A percentile compares a stretch with the other conserved stretches of the same genome.
These are phyloP conservation scores for Phytophthora brassicae DNA, from an alignment of 352 stramenopile species.

Conservation along the genomic window DNA sequence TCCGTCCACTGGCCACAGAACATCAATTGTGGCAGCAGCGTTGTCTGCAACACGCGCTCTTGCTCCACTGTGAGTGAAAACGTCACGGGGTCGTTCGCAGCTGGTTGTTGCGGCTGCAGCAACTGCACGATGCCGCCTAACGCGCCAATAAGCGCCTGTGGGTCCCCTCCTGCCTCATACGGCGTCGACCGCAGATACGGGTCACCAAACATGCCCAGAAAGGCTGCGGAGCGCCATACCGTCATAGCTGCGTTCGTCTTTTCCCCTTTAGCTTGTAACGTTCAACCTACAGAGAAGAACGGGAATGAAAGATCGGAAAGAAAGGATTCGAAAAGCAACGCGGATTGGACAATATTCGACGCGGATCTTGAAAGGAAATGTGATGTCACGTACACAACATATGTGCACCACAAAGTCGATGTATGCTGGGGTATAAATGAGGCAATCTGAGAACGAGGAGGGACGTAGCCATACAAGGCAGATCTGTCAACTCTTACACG, in stretches of 20 bases:
- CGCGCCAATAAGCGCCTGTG: conserved; percentile 59
- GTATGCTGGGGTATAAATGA: too few relatives aligned
- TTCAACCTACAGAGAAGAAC: conserved; percentile 31
- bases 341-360: conserved; percentile 5
- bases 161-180: conserved; percentile 73
- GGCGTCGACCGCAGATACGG: conserved; percentile 76
- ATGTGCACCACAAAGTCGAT: too few relatives aligned
- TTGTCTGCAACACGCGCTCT: conserved; percentile 48
- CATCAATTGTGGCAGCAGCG: conserved; percentile 54
- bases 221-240: conserved; percentile 67
- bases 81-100: conserved; percentile 32
- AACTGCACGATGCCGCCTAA: conserved; percentile 44
- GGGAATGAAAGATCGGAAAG: conserved; percentile 21
- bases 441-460: conserved; percentile 13
- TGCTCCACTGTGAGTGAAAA: conserved; percentile 60
- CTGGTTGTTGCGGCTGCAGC: conserved; percentile 32
- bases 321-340: not conserved
- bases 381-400: not conserved
- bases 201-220: conserved; percentile 79
- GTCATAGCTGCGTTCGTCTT: conserved; percentile 27
- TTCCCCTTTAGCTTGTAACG: not conserved
- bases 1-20: conserved; percentile 57
- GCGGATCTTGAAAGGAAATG: conserved; percentile 3
- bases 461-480: not conserved
- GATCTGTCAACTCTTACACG: not conserved